Conservation (phyloP, 148 eudicot genomes). For the Gaultheria prostrata region DNA sequence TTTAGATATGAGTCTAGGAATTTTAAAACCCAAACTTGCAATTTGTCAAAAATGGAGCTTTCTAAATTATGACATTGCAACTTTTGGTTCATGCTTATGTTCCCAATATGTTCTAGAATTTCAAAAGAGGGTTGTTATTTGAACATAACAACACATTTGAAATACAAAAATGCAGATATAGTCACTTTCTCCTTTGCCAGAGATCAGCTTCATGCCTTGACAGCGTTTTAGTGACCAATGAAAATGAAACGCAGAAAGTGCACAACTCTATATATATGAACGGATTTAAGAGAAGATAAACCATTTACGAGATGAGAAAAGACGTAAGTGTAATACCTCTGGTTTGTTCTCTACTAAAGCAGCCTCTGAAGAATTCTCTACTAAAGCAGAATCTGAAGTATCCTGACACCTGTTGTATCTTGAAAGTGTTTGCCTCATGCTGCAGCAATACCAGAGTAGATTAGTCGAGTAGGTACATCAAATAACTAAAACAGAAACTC, state of each 20-base stretch:
- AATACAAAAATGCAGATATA: neutral
- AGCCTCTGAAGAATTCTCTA: neutral
- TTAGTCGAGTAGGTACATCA: neutral
- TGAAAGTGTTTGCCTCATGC: slow-evolving; percentile 52
- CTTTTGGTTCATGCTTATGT: neutral
- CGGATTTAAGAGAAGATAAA: neutral
- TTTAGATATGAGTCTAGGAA: neutral
- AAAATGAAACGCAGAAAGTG: neutral
- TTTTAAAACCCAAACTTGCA: neutral
- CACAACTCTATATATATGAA: neutral
- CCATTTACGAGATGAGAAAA: neutral
- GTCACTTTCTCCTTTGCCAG: neutral
- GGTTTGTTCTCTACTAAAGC: slow-evolving; percentile 24
- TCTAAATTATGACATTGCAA: neutral
- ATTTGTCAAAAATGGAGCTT: neutral
- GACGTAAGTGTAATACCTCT: slow-evolving; percentile 33
- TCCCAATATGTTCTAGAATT: neutral
- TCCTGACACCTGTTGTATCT: slow-evolving; percentile 45
- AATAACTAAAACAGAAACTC: slow-evolving; percentile 9
- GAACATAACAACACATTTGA: neutral
- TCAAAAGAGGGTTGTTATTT: neutral
- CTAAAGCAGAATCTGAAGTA: slow-evolving; percentile 22
- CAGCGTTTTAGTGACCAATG: neutral
- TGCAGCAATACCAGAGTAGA: slow-evolving; percentile 21
- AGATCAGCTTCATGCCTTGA: neutral